Conservation (phyloP, 768 basidiomycete genomes). For the Tricholoma matsutake region DNA sequence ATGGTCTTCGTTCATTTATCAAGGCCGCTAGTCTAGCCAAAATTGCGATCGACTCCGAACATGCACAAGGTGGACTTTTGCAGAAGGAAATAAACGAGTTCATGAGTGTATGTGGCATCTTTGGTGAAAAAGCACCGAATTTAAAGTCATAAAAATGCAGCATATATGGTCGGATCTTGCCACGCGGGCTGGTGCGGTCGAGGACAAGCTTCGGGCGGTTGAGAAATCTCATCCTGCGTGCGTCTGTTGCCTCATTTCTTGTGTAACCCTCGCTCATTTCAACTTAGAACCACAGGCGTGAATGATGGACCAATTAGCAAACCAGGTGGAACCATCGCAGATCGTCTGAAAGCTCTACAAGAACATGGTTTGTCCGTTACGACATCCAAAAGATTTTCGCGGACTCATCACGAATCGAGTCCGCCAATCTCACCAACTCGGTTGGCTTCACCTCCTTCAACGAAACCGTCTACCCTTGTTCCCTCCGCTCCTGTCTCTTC, state of each 20-base stretch:
- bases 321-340: slow-evolving; percentile 71
- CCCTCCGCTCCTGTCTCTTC: slow-evolving; percentile 33
- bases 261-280: slow-evolving; percentile 6
- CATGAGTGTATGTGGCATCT: slow-evolving; percentile 50
- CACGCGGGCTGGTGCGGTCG: slow-evolving; percentile 35
- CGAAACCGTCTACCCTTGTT: slow-evolving; percentile 21
- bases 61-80: slow-evolving; percentile 50
- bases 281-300: slow-evolving; percentile 15
- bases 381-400: slow-evolving; percentile 55
- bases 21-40: slow-evolving; percentile 58
- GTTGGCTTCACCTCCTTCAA: slow-evolving; percentile 28
- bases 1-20: slow-evolving; percentile 56
- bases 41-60: slow-evolving; percentile 61
- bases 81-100: slow-evolving; percentile 65
- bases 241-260: slow-evolving; percentile 14
- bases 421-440: slow-evolving; percentile 40
- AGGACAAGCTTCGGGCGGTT: slow-evolving; percentile 45
- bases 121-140: too few relatives aligned
- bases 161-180: slow-evolving; percentile 38
- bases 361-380: slow-evolving; percentile 66
- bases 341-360: slow-evolving; percentile 73
- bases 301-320: slow-evolving; percentile 39
- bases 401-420: slow-evolving; percentile 44
- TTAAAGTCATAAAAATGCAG: slow-evolving; percentile 14
- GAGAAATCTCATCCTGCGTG: slow-evolving; percentile 35